Conservation (phyloP, 2,329 filamentous ascomycete species). For the Pseudogymnoascus sp. region DNA sequence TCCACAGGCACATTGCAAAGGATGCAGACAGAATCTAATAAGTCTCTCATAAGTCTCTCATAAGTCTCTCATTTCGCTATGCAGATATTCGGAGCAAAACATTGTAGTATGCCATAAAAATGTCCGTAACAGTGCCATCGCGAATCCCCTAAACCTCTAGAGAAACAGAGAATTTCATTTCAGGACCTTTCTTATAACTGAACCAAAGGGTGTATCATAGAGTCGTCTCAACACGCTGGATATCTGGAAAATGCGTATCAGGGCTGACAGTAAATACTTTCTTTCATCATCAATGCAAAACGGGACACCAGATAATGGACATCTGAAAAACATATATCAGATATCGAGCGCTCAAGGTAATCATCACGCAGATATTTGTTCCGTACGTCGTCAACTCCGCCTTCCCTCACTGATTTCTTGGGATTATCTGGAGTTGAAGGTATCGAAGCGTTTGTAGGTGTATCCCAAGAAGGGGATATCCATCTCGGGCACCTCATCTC, state of each 20-base stretch:
- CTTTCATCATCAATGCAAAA: slow-evolving; percentile 6
- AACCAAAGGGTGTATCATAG: slow-evolving; percentile 4
- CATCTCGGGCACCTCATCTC: slow-evolving; percentile 84
- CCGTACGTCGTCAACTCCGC: slow-evolving; percentile 6
- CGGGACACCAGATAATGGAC: slow-evolving; percentile 6
- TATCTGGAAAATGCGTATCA: slow-evolving; percentile 4
- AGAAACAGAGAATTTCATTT: slow-evolving; percentile 2
- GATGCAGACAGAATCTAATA: background rate
- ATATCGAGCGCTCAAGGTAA: slow-evolving; percentile 3
- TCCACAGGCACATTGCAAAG: background rate
- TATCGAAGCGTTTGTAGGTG: slow-evolving; percentile 93
- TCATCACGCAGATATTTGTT: slow-evolving; percentile 2
- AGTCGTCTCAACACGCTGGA: slow-evolving; percentile 8
- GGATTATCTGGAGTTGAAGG: background rate
- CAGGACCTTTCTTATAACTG: slow-evolving; percentile 6
- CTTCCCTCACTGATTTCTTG: background rate
- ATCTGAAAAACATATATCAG: slow-evolving; percentile 9
- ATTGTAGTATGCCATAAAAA: background rate
- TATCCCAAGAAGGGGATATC: slow-evolving; percentile 94
- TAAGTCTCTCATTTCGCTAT: slow-evolving; percentile 4
- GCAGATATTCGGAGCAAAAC: slow-evolving; percentile 3
- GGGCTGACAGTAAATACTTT: background rate
- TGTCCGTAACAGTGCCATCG: background rate
- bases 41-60: background rate
- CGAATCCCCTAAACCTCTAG: slow-evolving; percentile 5